These are phyloP conservation scores for Zymoseptoria passerinii DNA, from an alignment of 2,329 filamentous ascomycete genomes.

Conservation along the genomic window DNA sequence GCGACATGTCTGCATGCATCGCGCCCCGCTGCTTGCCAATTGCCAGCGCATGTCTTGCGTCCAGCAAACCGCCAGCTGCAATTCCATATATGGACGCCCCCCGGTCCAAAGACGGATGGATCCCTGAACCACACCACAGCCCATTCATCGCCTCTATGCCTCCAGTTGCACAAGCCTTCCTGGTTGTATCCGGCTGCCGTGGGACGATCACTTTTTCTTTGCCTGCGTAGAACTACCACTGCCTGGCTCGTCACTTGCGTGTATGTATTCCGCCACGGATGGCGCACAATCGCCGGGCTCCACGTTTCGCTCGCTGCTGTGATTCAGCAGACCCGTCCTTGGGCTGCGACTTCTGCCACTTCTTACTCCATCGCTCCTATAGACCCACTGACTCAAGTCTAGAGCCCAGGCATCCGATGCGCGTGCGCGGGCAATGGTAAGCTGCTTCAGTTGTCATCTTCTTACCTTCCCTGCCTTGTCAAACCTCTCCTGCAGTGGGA, in stretches of 20 bases:
- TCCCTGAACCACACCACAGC: constrained; percentile 17
- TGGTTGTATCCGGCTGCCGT: constrained; percentile 17
- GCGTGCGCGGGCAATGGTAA: neutral
- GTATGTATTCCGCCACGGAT: constrained; percentile 13
- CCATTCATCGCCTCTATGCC: constrained; percentile 14
- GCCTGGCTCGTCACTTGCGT: constrained; percentile 6
- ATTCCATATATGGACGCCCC: neutral
- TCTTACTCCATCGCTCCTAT: neutral
- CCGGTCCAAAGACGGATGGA: constrained; percentile 8
- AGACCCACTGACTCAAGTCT: neutral
- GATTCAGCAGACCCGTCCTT: constrained; percentile 8
- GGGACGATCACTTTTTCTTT: constrained; percentile 16
- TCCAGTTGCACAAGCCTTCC: constrained; percentile 16
- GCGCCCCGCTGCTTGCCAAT: neutral
- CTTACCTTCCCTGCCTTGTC: neutral
- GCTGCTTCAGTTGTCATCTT: neutral
- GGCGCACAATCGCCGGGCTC: constrained; percentile 11
- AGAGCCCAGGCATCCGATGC: neutral
- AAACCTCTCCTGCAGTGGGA: neutral
- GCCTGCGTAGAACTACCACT: constrained; percentile 1
- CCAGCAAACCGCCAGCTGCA: too few species aligned
- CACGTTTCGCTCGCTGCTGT: constrained; percentile 10
- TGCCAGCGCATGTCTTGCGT: neutral
- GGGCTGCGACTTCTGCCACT: too few species aligned
- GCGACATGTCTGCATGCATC: neutral